A percentile compares a stretch with the other conserved stretches of the same genome.
These are phyloP conservation scores for Cucumis variabilis DNA, from an alignment of 331 rosid genomes.

Conservation along the genomic window DNA sequence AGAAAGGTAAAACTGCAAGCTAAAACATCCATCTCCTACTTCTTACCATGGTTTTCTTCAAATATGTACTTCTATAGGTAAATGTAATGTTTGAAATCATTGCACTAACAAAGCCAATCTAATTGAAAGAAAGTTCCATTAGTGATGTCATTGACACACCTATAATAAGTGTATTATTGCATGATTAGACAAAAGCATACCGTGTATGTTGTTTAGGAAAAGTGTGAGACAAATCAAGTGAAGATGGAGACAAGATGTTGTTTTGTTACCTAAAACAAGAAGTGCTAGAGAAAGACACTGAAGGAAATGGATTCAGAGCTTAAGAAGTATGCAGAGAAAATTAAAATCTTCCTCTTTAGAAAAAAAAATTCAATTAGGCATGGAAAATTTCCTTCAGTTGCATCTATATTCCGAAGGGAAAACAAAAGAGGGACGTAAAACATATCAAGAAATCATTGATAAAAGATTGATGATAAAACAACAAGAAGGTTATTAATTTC, in stretches of 20 bases:
- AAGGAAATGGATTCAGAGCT: conserved; percentile 97
- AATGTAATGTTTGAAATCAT: conserved; percentile 95
- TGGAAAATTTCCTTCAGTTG: neutral
- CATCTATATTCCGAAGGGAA: neutral
- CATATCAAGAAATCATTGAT: neutral
- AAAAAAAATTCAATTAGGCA: neutral
- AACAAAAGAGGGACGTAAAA: neutral
- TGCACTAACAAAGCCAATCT: conserved; percentile 90
- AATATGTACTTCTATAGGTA: conserved; percentile 90
- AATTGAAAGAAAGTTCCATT: conserved; percentile 95
- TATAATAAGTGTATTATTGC: conserved; percentile 33
- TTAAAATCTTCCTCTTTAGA: neutral
- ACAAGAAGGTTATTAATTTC: neutral
- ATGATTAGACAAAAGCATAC: neutral
- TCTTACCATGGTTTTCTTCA: conserved; percentile 87
- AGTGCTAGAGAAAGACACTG: conserved; percentile 91
- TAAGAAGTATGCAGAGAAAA: conserved; percentile 7
- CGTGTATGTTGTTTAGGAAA: neutral
- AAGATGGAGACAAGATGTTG: conserved; percentile 1
- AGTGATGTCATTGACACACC: conserved; percentile 97
- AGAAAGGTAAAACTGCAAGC: neutral
- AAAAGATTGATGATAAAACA: neutral
- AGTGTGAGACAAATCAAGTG: neutral
- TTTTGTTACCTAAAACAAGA: conserved; percentile 76
- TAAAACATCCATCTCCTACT: conserved; percentile 43